Conservation (phyloP, 2,329 filamentous ascomycete species). For the Chalara sp. region DNA sequence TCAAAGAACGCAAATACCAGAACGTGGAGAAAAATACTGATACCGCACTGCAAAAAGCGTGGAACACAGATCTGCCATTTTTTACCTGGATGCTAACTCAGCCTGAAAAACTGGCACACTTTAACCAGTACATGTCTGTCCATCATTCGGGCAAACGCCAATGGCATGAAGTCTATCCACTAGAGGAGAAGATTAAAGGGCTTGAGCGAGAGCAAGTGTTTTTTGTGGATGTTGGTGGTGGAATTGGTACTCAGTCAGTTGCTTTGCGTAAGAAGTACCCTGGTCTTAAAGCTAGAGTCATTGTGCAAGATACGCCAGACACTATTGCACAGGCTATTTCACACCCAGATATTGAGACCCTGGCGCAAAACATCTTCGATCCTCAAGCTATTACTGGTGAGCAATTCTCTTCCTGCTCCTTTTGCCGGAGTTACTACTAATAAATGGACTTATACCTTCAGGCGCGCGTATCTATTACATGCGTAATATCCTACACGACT, state of each 20-base stretch:
- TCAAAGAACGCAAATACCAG: too few relatives aligned
- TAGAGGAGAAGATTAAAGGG: constrained; percentile 1
- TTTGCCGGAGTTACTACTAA: background rate
- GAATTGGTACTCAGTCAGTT: background rate
- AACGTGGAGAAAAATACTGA: too few relatives aligned
- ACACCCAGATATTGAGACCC: constrained; percentile 22
- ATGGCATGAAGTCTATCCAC: constrained; percentile 3
- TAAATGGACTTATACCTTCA: background rate
- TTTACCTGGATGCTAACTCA: constrained; percentile 8
- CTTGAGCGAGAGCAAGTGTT: constrained; percentile 20
- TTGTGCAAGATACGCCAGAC: constrained; percentile 33
- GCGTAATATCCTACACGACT: constrained; percentile 33
- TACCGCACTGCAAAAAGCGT: too few relatives aligned
- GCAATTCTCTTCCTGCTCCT: background rate
- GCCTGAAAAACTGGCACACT: constrained; percentile 2
- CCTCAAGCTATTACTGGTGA: constrained; percentile 21
- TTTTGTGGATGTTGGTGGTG: background rate
- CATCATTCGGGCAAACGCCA: background rate
- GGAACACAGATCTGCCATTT: too few relatives aligned
- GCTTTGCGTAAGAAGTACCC: background rate
- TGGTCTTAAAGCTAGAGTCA: constrained; percentile 16
- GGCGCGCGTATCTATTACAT: constrained; percentile 29
- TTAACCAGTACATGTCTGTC: constrained; percentile 8
- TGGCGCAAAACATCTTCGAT: constrained; percentile 23
- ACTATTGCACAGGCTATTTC: constrained; percentile 17